phyloP scores from a whole-genome alignment of 306 rosid genomes.

The Ormosia semicastrata region DNA sequence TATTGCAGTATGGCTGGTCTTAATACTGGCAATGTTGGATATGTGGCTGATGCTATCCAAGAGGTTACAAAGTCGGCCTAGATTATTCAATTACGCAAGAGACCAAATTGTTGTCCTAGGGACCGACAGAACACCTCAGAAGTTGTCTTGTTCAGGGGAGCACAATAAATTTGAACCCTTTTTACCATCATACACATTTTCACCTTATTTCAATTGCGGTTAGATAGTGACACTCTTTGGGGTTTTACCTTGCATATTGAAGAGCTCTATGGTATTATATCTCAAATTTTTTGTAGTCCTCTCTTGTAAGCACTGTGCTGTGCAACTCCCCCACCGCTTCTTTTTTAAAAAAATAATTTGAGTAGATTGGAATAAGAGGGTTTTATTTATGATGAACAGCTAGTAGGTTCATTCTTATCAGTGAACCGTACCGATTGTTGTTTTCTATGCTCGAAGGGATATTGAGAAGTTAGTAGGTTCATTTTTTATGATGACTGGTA shows the following conservation, averaged over 20 bases:
- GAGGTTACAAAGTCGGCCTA: slow-evolving; percentile 73
- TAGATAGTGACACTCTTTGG: neutral
- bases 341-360: neutral
- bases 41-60: slow-evolving; percentile 86
- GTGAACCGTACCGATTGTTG: neutral
- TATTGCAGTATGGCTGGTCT: slow-evolving; percentile 92
- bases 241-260: neutral
- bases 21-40: slow-evolving; percentile 73
- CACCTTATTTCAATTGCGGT: neutral
- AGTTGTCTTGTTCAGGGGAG: neutral
- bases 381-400: neutral
- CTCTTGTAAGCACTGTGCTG: neutral
- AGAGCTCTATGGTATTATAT: neutral
- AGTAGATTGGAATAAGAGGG: neutral
- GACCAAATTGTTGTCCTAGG: neutral
- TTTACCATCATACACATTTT: neutral
- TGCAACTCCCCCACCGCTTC: neutral
- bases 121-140: neutral
- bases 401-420: neutral
- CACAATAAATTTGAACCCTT: neutral
- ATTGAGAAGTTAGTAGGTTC: neutral
- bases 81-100: neutral
- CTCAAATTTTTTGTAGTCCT: slow-evolving; percentile 1
- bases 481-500: neutral
- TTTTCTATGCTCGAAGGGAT: neutral